Evolutionary conservation across 2,329 filamentous ascomycete genomes (phyloP).

Genomic region (Fusarium clavum): DNA sequence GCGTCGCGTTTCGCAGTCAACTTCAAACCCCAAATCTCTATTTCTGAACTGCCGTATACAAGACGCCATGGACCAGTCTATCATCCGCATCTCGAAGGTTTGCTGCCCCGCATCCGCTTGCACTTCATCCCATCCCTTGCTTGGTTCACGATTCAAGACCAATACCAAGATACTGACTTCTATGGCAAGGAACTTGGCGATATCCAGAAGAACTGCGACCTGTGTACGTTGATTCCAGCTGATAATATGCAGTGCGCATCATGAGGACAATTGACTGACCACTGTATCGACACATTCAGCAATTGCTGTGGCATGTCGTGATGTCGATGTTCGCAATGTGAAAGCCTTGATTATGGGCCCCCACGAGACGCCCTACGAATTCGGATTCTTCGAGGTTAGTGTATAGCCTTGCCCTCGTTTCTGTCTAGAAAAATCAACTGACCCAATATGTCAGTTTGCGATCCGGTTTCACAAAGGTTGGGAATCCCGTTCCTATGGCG

Average conservation of each 20-base stretch:
- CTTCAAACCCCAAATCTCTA: background rate
- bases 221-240: slow-evolving; percentile 70
- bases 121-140: slow-evolving; percentile 23
- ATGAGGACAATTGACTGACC: slow-evolving; percentile 12
- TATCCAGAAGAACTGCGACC: slow-evolving; percentile 83
- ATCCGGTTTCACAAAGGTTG: slow-evolving; percentile 81
- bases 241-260: background rate
- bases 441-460: slow-evolving; percentile 66
- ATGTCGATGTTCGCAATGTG: slow-evolving; percentile 89
- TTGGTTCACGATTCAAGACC: slow-evolving; percentile 30
- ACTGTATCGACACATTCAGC: slow-evolving; percentile 60
- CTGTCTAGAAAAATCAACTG: background rate
- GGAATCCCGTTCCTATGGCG: slow-evolving; percentile 7
- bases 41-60: slow-evolving; percentile 27
- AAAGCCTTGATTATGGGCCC: slow-evolving; percentile 91
- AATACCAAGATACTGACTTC: slow-evolving; percentile 31
- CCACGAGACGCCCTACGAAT: slow-evolving; percentile 95
- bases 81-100: slow-evolving; percentile 88
- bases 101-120: slow-evolving; percentile 42
- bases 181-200: slow-evolving; percentile 79
- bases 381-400: slow-evolving; percentile 92
- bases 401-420: background rate
- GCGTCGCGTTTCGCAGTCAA: slow-evolving; percentile 22
- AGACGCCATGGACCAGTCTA: slow-evolving; percentile 75
- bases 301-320: slow-evolving; percentile 86